Conservation (phyloP, 192 early-diverging fungal species). For the Phlyctochytrium planicorne region DNA sequence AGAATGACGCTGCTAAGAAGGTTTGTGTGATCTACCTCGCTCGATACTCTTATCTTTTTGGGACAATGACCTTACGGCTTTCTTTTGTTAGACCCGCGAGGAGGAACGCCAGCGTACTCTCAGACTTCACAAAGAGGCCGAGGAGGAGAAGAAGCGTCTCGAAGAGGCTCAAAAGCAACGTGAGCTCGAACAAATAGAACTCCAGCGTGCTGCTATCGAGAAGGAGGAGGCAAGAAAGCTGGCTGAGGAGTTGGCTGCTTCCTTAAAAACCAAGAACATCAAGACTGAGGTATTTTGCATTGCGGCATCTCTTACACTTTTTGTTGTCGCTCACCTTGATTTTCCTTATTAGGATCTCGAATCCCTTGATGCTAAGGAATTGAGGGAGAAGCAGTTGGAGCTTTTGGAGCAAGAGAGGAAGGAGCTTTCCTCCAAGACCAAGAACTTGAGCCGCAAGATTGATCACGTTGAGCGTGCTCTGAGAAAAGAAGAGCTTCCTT, state of each 20-base stretch:
- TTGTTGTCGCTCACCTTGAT: background rate
- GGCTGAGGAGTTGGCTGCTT: slow-evolving; percentile 65
- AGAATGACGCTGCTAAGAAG: slow-evolving; percentile 40
- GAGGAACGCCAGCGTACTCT: slow-evolving; percentile 45
- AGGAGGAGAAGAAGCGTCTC: slow-evolving; percentile 75
- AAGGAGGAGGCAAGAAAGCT: slow-evolving; percentile 81
- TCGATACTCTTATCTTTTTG: slow-evolving; percentile 7
- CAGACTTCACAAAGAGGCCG: slow-evolving; percentile 73
- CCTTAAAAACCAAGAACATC: slow-evolving; percentile 48
- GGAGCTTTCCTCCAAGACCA: slow-evolving; percentile 76
- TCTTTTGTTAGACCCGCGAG: slow-evolving; percentile 32
- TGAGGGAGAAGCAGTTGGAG: slow-evolving; percentile 84
- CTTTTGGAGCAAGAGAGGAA: slow-evolving; percentile 87
- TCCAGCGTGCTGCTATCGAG: slow-evolving; percentile 78
- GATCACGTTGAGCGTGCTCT: slow-evolving; percentile 94
- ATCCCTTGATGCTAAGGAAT: slow-evolving; percentile 71
- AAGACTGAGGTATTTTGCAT: slow-evolving; percentile 35
- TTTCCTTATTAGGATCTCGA: slow-evolving; percentile 65
- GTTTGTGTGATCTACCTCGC: too few relatives aligned
- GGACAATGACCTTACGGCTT: background rate
- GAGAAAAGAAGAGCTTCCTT: slow-evolving; percentile 86
- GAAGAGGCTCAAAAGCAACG: slow-evolving; percentile 83
- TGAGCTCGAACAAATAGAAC: slow-evolving; percentile 75
- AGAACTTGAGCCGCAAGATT: slow-evolving; percentile 69
- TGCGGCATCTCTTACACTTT: background rate